Evolutionary conservation across 306 rosid genomes (phyloP).

Genomic region (Vicia sativa): DNA sequence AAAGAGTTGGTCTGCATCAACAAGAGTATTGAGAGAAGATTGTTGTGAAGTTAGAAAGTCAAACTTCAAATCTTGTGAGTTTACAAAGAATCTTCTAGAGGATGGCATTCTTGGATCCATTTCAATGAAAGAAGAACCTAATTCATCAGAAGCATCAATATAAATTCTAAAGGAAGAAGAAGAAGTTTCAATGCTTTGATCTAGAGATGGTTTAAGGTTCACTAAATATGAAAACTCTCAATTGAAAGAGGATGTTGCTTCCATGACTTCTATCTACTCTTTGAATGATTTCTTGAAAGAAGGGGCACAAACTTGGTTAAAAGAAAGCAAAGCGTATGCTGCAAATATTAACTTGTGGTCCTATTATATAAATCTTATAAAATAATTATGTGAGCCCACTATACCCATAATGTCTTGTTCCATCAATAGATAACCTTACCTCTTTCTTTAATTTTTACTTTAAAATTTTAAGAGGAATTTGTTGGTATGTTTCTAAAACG

Average conservation of each 20-base stretch:
- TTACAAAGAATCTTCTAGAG: constrained; percentile 77
- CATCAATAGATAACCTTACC: constrained; percentile 62
- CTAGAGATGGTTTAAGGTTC: constrained; percentile 84
- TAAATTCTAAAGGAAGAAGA: constrained; percentile 62
- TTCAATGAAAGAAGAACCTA: constrained; percentile 84
- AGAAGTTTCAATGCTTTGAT: constrained; percentile 52
- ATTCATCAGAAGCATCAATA: constrained; percentile 74
- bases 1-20: constrained; percentile 91
- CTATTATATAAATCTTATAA: neutral
- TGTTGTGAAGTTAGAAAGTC: constrained; percentile 80
- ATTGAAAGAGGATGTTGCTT: constrained; percentile 64
- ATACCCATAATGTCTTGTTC: constrained; percentile 65
- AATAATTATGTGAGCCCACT: constrained; percentile 53
- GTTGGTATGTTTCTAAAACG: constrained; percentile 33
- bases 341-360: constrained; percentile 20
- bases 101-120: constrained; percentile 97
- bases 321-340: too few relatives aligned
- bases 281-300: too few relatives aligned
- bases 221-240: constrained; percentile 91
- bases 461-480: constrained; percentile 39
- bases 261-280: too few relatives aligned
- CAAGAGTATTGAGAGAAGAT: constrained; percentile 55
- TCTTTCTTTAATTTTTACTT: constrained; percentile 51
- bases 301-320: too few relatives aligned
- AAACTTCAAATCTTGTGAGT: constrained; percentile 82